Base-by-base conservation (phyloP, 1,139 yeast genomes). In the Suhomyces yuchorum region DNA sequence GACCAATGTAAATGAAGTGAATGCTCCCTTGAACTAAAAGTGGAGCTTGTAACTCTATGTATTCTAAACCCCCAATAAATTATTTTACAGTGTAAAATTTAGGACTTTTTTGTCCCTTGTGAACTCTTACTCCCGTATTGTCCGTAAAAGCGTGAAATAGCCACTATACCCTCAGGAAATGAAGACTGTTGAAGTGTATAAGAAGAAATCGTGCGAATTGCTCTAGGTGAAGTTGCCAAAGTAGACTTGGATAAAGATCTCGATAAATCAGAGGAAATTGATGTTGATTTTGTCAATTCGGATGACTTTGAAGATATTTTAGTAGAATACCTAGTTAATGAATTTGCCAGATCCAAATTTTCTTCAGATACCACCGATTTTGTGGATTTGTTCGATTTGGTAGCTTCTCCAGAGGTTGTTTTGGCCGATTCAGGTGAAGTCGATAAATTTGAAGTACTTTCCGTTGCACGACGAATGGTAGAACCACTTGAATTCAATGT, bases 1-100 rank as follows among this genome's bases (percentile, higher is more conserved):
- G 63, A 61, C 39, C 66, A 65, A 38, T 70, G 75, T 45, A 51
- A 51, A 35, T 51, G 26, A 44, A 14, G 30, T 26, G 30, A 23
- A 37, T 3, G 28, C 38, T 24, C 32, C 32, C 40, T 26, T 34
- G 26, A 20, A 12, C 12, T 28, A 23, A 22, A 38, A 26, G 26
- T 38, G 26, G 24, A 26, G 11, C 17, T 23, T 30, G 34, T 14
- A 30, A 14, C 18, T 30, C 18, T 30, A 30, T 30, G 34, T 30
- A 30, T 30, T 30, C 34, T 30, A 30, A 30, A 30, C 34, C 34
- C 34, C 34, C 18, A 30, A 30, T 30, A 30, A 14, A 30, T 30
- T 30, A 30, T 30, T 12, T 30, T 30, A 30, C 6, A 30, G 34
- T 30, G 34, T 14, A 7, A 26, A 30, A 30, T 30, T 15, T n/a